Base-by-base conservation (phyloP, 805 yeast species). In the Yamadazyma philogaea region DNA sequence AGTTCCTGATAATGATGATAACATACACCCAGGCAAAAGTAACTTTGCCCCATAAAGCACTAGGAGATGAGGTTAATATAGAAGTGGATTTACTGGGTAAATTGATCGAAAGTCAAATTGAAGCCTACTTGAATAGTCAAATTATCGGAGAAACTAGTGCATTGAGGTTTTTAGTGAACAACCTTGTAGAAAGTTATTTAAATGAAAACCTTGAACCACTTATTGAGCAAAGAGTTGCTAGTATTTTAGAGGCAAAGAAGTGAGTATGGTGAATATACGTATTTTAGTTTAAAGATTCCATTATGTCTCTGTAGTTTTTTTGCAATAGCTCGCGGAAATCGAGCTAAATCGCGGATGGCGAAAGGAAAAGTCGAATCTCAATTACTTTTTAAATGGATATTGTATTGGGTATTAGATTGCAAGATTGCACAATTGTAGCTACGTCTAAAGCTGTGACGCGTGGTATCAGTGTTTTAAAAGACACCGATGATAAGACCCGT, bases 11-110 rank as follows among this genome's bases (percentile, higher is more conserved):
- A 42, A 87, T 90, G 84, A 82, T 93, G 84, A 85, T 93, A 43
- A 84, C 87, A 31, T 90, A 90, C 59, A 89, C 98, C 0, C 98
- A 93, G 62, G 75, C 71, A 11, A 81, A 79, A 58, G 96, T 93
- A 17, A 70, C 84, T 2, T 64, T 89, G 64, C 83, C 96, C 6
- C 52, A 57, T 44, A 90, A 87, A 57, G 49, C 60, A 7, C 54
- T 77, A 3, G 90, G 87, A 1, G 84, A 75, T 30, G 51, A 57
- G 14, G 95, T 93, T 20, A 93, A 93, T 55, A 81, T 93, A 37
- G 99, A 93, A 65, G 99, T 93, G 24, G 99, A 93, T 62, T 70
- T 91, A 39, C 85, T 91, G 30, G 99, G 98, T 15, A 93, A 93
- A 66, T 74, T 89, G 45, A 79, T 91, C 43, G 96, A 87, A 57